Evolutionary conservation across 352 stramenopile species (phyloP).

Genomic region (Hyphochytrium catenoides): DNA sequence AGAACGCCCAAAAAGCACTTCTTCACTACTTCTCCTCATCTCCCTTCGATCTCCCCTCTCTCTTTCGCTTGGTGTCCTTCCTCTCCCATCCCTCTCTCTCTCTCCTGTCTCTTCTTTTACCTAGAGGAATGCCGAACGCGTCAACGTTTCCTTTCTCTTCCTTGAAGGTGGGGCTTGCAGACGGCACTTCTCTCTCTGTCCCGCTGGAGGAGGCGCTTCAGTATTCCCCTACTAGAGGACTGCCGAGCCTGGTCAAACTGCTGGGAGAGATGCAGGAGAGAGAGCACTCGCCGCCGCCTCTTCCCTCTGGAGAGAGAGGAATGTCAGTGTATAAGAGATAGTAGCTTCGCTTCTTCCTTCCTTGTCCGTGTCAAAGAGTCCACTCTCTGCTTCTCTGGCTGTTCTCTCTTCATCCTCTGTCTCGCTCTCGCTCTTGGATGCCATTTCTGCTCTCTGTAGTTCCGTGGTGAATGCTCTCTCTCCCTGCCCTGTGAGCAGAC

Average conservation of each 20-base stretch:
- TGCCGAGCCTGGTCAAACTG: conserved; percentile 14
- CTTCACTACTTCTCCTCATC: too few species aligned
- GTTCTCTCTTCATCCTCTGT: too few species aligned
- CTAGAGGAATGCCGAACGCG: conserved; percentile 21
- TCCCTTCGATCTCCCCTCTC: too few species aligned
- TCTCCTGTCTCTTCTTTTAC: background rate
- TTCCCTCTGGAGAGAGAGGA: background rate
- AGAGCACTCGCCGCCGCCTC: conserved; percentile 12
- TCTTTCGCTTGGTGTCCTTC: too few species aligned
- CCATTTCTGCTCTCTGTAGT: too few species aligned
- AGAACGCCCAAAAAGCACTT: too few species aligned
- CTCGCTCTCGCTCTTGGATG: too few species aligned
- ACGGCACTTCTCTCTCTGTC: conserved; percentile 9
- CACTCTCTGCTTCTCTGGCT: too few species aligned
- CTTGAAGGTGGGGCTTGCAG: conserved; percentile 8
- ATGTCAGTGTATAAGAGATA: too few species aligned
- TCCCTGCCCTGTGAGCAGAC: too few species aligned
- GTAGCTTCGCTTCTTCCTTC: too few species aligned
- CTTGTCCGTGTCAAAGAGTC: too few species aligned
- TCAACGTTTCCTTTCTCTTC: conserved; percentile 17
- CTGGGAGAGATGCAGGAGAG: conserved; percentile 14
- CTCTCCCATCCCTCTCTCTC: background rate
- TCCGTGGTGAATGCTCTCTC: conserved; percentile 6
- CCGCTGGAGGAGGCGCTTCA: conserved; percentile 15
- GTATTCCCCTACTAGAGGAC: conserved; percentile 18